Conservation (phyloP, 2,329 filamentous ascomycete species). For the Alternaria viburni region DNA sequence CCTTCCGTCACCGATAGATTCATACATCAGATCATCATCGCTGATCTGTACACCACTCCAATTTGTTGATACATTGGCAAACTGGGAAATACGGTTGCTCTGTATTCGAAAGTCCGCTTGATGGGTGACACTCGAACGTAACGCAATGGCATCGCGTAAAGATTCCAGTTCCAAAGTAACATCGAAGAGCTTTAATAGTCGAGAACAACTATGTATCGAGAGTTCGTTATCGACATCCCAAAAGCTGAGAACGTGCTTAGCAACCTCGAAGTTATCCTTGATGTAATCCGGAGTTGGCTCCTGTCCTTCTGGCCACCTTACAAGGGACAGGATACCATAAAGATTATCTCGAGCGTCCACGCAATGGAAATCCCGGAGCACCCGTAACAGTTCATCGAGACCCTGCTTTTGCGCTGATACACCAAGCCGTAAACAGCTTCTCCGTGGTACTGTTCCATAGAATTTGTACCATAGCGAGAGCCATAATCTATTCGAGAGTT, state of each 20-base stretch:
- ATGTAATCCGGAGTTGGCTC: not conserved
- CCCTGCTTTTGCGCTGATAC: not conserved
- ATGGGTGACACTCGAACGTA: not conserved
- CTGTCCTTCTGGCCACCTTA: not conserved
- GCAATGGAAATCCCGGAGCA: not conserved
- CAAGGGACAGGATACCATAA: not conserved
- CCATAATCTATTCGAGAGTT: rapidly evolving
- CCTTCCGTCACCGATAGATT: too few species aligned
- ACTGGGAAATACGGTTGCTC: rapidly evolving
- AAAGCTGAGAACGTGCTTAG: not conserved
- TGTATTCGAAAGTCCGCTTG: not conserved
- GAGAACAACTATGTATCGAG: too few species aligned
- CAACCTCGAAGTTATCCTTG: not conserved
- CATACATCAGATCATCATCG: too few species aligned
- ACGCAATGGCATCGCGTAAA: not conserved
- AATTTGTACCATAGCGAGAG: rapidly evolving
- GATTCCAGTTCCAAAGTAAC: not conserved
- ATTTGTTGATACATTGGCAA: rapidly evolving
- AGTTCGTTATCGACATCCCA: too few species aligned
- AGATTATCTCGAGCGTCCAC: not conserved
- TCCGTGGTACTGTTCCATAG: rapidly evolving
- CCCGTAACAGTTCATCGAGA: rapidly evolving
- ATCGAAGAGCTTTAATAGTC: not conserved
- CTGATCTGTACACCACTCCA: not conserved
- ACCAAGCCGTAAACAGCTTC: not conserved